A percentile compares a stretch with the other conserved stretches of the same genome.
Evolutionary conservation across 768 basidiomycete species (phyloP).

Genomic region (Boletellus sp.): DNA sequence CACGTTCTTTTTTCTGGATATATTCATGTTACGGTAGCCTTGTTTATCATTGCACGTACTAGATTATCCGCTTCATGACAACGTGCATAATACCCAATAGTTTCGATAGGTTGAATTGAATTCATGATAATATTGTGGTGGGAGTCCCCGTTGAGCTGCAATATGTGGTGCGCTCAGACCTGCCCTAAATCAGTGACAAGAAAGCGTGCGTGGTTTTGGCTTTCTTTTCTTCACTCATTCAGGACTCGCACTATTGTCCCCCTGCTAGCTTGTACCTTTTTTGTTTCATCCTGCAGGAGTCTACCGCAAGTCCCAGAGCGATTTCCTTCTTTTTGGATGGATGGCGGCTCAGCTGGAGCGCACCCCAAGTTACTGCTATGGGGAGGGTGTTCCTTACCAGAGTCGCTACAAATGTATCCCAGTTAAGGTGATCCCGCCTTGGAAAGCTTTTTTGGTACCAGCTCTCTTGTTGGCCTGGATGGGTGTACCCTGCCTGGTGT

Average conservation of each 20-base stretch:
- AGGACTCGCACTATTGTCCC: constrained; percentile 38
- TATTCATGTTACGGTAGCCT: constrained; percentile 1
- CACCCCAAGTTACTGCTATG: constrained; percentile 13
- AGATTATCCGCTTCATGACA: not conserved
- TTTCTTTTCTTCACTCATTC: constrained; percentile 23
- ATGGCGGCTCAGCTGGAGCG: constrained; percentile 27
- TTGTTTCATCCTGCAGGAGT: constrained; percentile 27
- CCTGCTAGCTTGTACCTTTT: constrained; percentile 18
- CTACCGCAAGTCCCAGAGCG: constrained; percentile 35
- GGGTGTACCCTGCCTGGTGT: no score
- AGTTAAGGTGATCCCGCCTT: no score
- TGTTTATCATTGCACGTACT: constrained; percentile 1
- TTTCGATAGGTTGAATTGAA: not conserved
- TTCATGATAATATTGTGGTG: no score
- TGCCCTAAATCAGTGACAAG: constrained; percentile 19
- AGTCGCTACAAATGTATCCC: constrained; percentile 30
- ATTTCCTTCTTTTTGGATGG: not conserved
- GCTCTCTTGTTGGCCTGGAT: no score
- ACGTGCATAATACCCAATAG: constrained; percentile 2
- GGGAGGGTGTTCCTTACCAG: constrained; percentile 34
- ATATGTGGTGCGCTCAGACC: constrained; percentile 4
- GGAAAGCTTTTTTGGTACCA: no score
- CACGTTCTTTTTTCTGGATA: constrained; percentile 18
- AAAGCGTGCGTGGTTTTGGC: not conserved
- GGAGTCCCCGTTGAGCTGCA: no score